Evolutionary conservation across 345 rosid genomes (phyloP), one percentile per base, ranked within the genome.

Genomic region (Salix purpurea): DNA sequence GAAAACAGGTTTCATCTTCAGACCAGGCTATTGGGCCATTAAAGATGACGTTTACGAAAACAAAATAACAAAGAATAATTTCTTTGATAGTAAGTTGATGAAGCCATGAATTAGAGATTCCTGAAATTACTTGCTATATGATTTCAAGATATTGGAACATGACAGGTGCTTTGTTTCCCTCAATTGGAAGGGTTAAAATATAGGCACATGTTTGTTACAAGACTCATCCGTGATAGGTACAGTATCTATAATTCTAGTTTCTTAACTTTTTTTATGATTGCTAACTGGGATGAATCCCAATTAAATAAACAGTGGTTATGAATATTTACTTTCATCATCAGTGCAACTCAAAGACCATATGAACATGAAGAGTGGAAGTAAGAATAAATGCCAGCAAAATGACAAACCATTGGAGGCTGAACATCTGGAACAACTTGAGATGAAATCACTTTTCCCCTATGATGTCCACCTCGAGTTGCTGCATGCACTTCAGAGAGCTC

Each of bases 401-500:
- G 58, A 71, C 88, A 69, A 75, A 94, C 98, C 97, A 94, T 92
- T 4, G 98, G 93, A 46, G 98, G 98, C 87, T 94, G 97, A 81
- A 92, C 96, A 84, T 92, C 94, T 24, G 93, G 92, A 77, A 94
- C 76, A 56, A 91, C 90, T 68, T 83, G 71, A 8, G 98, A 88
- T 37, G 97, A 92, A 70, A 92, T 83, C 30, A 92, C 98, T 89
- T 85, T 92, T 69, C 98, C 98, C 84, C 97, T 90, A 78, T 94
- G 98, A 81, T 90, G 97, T 46, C 98, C 98, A 81, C 98, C 98
- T 30, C 97, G 84, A 74, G 97, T 90, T 32, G 85, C 90, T 28
- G 98, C 98, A 83, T 94, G 98, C 71, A 94, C 97, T 88, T 94
- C 92, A 26, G 97, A 94, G 18, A 94, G 81, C 80, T 91, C 96